Percentiles rank a stretch among this genome's conserved stretches.
phyloP scores from a whole-genome alignment of 495 filamentous ascomycete genomes.

The Penicillium ochrochloron region DNA sequence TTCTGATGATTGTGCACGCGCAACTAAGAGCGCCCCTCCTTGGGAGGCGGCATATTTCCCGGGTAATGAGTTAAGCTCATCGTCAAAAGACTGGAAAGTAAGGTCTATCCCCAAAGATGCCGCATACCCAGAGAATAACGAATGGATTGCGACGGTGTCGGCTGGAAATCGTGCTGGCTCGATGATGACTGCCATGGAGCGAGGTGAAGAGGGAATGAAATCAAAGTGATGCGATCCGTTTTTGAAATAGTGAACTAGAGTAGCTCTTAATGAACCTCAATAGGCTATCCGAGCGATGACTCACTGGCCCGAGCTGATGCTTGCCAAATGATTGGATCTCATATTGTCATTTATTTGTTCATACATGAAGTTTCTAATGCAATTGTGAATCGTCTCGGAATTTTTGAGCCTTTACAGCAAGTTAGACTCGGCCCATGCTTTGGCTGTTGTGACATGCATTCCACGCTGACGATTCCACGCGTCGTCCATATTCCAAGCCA shows the following conservation, averaged over 20 bases:
- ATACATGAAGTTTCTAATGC: neutral
- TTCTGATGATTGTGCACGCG: constrained; percentile 27
- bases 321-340: neutral
- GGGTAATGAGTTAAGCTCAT: constrained; percentile 56
- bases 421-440: neutral
- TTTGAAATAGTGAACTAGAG: too few relatives aligned
- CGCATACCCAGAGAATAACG: constrained; percentile 59
- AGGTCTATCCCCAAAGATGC: constrained; percentile 58
- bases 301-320: neutral
- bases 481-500: neutral
- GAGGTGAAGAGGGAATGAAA: neutral
- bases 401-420: neutral
- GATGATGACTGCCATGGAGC: constrained; percentile 38
- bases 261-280: too few relatives aligned
- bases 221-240: constrained; percentile 19
- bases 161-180: constrained; percentile 34
- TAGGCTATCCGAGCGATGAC: neutral
- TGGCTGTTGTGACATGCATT: neutral
- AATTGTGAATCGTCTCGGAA: neutral
- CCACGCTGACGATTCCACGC: neutral
- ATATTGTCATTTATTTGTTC: neutral
- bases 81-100: constrained; percentile 59
- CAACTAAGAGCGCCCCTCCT: constrained; percentile 53
- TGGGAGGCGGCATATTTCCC: constrained; percentile 55
- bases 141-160: constrained; percentile 39